Evolutionary conservation across 306 rosid species (phyloP), one percentile per base, ranked within the genome.

Genomic region (Prunus campanulata): DNA sequence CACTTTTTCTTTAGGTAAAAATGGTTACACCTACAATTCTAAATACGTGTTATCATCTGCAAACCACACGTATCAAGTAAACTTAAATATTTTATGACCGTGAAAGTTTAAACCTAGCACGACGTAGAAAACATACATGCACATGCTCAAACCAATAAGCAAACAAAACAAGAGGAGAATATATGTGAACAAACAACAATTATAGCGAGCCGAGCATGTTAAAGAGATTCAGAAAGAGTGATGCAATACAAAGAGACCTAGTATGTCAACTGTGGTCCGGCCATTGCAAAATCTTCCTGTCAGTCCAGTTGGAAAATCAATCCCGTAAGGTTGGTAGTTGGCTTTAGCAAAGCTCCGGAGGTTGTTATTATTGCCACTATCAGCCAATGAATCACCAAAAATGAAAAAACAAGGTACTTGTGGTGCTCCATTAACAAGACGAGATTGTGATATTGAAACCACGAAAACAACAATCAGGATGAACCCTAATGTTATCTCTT

Each of bases 221-320:
- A 5, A 16, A 56, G 29, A 56, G 20, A 20, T 56, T n/a, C 2
- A 8, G 62, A 56, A 24, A 56, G 22, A 19, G 29, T 3, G 18
- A 48, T 11, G 52, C 1, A 8, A 30, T 8, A 18, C 13, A 18
- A 22, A 24, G 25, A 6, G 22, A 90, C 96, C 93, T 75, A 90
- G 52, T 6, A 75, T 57, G 83, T 93, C 92, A 11, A 59, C 48
- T 0, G 65, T 0, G 9, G 79, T 93, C 52, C 11, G 39, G 19
- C 88, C 91, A n/a, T 87, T 93, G 74, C 75, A n/a, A 39, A 82
- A 90, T 72, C 96, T 87, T 79, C 98, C 90, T 0, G 89, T 83
- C 8, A 89, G 76, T 2, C 73, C 71, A 0, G 0, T 3, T 0
- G 85, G 71, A 59, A 74, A 79, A 83, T 89, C 97, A 59, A 90